Base-by-base conservation (phyloP, 192 early-diverging fungal genomes). In the Coemansia sp. region DNA sequence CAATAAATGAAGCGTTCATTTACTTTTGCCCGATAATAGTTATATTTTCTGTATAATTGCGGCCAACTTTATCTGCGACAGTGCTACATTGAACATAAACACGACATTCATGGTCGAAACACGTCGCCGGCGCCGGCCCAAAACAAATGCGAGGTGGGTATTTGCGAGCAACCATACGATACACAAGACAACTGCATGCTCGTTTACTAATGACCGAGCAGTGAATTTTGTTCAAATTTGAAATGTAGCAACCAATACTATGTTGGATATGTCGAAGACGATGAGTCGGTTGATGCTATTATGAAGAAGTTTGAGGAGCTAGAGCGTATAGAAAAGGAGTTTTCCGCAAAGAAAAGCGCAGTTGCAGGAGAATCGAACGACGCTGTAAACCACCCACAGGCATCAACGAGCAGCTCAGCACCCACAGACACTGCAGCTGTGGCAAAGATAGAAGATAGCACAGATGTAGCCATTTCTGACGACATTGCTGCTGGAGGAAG, bases 301-400 rank as follows among this genome's bases (percentile, higher is more conserved):
- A 98, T 98, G 96, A 93, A 93, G 70, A 98, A 98, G 81, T 98
- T 98, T 76, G 90, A 95, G 70, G 94, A 96, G 73, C 86, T 98
- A 17, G 96, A 96, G 58, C 82, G 88, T 3, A 92, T 95, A 74
- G 87, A 94, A 65, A 80, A 86, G 67, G 93, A 97, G 75, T 85
- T 93, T 69, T 86, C 80, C 1, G 69, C 69, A 21, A 75, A 75
- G 58, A 81, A 75, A 47, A 72, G 60, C 24, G 58, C 41, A 14
- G 39, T 23, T 17, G 58, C 41, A 5, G 58, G 43, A 14, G 56
- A 15, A 60, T 21, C 58, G 35, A 32, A 22, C 51, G 54, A 49
- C 14, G 48, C 66, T 2, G 76, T 58, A 35, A 57, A 21, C 19
- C 19, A 50, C 7, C 38, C 62, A 10, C 23, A 39, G 43, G 54